Evolutionary conservation across 2,329 filamentous ascomycete genomes (phyloP), one percentile per base, ranked within the genome.

Genomic region (Xylaria sp.): DNA sequence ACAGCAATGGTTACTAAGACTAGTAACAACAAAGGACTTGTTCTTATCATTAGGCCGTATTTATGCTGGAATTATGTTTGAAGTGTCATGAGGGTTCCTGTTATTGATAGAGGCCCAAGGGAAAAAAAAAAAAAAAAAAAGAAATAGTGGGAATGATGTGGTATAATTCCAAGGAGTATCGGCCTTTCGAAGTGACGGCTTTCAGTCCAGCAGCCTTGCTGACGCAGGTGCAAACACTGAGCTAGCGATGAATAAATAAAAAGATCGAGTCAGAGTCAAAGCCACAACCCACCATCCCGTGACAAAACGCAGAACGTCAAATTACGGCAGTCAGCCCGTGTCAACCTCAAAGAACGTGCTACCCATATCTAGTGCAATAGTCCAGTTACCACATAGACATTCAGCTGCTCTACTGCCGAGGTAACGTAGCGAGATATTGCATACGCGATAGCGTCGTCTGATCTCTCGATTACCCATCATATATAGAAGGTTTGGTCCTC

Each of bases 41-140:
- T 40, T 55, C 32, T 55, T 47, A 47, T 63, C 69, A 69, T 71
- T 61, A 35, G 12, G 63, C 29, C 16, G 37, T 60, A 18, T 21
- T 58, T 13, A 55, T 42, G 4, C 18, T 32, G 8, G 18, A 23
- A 53, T 66, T 23, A 61, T 66, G 48, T 29, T 51, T 21, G 37
- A 62, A 23, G 16, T 62, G 23, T 54, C 51, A 68, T 69, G 16
- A n/a, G 29, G 12, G 37, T 44, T 47, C 18, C 37, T 51, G 48
- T 58, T 61, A n/a, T 23, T 32, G 18, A 27, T 37, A 8, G 16
- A 54, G 32, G 44, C 5, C 53, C n/a, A 37, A 23, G 25, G 29
- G 37, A 44, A 50, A 44, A 6, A 18, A 25, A 21, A 53, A 40
- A 48, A n/a, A n/a, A n/a, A 44, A 50, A 44, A 6, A 18, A 25